Conservation (phyloP, 2,329 filamentous ascomycete genomes). For the Tothia fuscella region DNA sequence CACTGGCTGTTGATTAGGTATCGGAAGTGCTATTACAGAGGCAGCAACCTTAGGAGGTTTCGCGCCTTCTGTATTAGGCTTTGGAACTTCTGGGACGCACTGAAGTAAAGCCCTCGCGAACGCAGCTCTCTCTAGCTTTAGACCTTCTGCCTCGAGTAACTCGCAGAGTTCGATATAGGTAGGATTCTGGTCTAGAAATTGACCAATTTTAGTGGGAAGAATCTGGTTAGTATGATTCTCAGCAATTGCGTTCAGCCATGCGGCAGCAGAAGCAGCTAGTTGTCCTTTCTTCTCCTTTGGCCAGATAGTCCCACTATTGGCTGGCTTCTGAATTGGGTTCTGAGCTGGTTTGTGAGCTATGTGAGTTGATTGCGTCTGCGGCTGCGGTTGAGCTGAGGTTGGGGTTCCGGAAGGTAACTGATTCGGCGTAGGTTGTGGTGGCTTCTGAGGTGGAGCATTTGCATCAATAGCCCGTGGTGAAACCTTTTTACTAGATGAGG, state of each 20-base stretch:
- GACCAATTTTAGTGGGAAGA: slow-evolving; percentile 30
- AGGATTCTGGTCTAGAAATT: slow-evolving; percentile 40
- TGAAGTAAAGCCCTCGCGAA: slow-evolving; percentile 41
- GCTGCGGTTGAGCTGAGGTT: background rate
- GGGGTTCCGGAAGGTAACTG: too few relatives aligned
- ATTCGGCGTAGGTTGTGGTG: background rate
- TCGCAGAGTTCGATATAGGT: slow-evolving; percentile 45
- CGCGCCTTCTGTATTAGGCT: too few relatives aligned
- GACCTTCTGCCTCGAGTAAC: slow-evolving; percentile 36
- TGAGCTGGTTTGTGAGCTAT: background rate
- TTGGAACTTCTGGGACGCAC: slow-evolving; percentile 33
- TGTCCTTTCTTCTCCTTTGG: slow-evolving; percentile 37
- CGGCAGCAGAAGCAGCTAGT: slow-evolving; percentile 38
- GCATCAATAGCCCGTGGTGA: too few relatives aligned
- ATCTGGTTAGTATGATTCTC: slow-evolving; percentile 29
- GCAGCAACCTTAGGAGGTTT: too few relatives aligned
- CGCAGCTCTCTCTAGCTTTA: slow-evolving; percentile 38
- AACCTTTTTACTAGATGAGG: too few relatives aligned
- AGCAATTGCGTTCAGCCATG: slow-evolving; percentile 31
- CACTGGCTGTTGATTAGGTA: too few relatives aligned
- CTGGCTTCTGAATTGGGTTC: slow-evolving; percentile 14
- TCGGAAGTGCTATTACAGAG: too few relatives aligned
- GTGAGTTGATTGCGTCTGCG: slow-evolving; percentile 1
- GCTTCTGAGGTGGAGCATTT: background rate
- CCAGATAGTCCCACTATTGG: slow-evolving; percentile 31